A percentile compares a stretch with the other conserved stretches of the same genome.
Evolutionary conservation across 1,139 yeast genomes (phyloP).

Genomic region (Saccharomycopsis crataegensis): DNA sequence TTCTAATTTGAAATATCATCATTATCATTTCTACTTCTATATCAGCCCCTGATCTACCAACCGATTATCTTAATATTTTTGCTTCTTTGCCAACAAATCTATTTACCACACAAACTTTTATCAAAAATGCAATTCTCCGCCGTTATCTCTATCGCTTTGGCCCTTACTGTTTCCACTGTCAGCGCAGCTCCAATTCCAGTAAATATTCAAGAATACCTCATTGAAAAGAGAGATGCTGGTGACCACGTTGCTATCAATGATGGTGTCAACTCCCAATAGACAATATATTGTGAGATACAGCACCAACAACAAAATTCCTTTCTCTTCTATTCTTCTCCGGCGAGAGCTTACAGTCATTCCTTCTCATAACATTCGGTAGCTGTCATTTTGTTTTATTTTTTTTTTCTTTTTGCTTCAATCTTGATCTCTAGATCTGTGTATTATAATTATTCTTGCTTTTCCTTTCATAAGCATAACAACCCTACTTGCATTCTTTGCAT

Average conservation of each 20-base stretch:
- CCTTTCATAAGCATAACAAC: too few relatives aligned
- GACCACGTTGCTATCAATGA: not conserved
- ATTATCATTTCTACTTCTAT: too few relatives aligned
- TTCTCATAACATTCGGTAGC: not conserved
- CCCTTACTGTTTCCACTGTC: not conserved
- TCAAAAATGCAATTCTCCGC: constrained; percentile 12
- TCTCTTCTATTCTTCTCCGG: not conserved
- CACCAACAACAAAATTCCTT: not conserved
- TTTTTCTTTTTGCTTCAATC: not conserved
- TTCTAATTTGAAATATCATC: too few relatives aligned
- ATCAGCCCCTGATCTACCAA: too few relatives aligned
- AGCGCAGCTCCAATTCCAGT: constrained; percentile 15
- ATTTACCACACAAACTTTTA: not conserved
- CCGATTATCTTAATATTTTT: not conserved
- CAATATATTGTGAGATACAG: not conserved
- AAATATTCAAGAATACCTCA: constrained; percentile 10
- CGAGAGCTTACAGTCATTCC: too few relatives aligned
- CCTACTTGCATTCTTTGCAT: too few relatives aligned
- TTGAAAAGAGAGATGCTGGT: constrained; percentile 8
- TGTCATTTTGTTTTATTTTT: not conserved
- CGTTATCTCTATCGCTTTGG: not conserved
- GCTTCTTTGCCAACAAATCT: not conserved
- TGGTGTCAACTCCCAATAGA: not conserved
- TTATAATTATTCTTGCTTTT: too few relatives aligned
- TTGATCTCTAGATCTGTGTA: too few relatives aligned